phyloP scores from a whole-genome alignment of 106 monocot species.

The Gastrodia elata region DNA sequence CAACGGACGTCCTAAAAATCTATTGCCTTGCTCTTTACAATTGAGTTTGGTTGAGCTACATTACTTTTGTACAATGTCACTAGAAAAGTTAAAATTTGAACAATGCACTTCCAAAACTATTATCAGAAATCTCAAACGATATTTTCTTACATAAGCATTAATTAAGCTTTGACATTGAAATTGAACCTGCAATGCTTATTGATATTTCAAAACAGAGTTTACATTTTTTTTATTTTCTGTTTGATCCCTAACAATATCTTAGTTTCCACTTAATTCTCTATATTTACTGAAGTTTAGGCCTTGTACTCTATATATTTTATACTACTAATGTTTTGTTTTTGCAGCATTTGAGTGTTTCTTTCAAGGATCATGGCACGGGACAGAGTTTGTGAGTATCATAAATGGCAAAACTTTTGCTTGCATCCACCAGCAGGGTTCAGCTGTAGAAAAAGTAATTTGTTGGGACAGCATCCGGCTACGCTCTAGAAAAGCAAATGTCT shows the following conservation, averaged over 20 bases:
- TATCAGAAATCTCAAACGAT: neutral
- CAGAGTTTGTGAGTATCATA: constrained; percentile 32
- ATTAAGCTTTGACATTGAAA: neutral
- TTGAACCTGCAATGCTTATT: neutral
- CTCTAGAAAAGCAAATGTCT: constrained; percentile 49
- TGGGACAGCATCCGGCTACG: constrained; percentile 32
- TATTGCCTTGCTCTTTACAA: neutral
- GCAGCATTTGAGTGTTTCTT: constrained; percentile 65
- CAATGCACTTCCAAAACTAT: neutral
- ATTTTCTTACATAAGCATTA: neutral
- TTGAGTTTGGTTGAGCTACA: neutral
- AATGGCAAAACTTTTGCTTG: constrained; percentile 28
- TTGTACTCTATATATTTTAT: neutral
- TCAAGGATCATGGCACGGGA: constrained; percentile 53
- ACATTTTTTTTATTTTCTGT: neutral
- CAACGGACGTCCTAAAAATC: neutral
- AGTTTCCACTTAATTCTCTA: neutral
- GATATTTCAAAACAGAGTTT: neutral
- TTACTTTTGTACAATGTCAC: neutral
- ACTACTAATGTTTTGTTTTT: neutral
- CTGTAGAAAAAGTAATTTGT: constrained; percentile 21
- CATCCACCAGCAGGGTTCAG: constrained; percentile 10
- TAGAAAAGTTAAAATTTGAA: neutral
- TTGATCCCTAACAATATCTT: neutral
- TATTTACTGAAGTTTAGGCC: neutral